Conservation (phyloP, 192 early-diverging fungal species). For the Mortierella claussenii region DNA sequence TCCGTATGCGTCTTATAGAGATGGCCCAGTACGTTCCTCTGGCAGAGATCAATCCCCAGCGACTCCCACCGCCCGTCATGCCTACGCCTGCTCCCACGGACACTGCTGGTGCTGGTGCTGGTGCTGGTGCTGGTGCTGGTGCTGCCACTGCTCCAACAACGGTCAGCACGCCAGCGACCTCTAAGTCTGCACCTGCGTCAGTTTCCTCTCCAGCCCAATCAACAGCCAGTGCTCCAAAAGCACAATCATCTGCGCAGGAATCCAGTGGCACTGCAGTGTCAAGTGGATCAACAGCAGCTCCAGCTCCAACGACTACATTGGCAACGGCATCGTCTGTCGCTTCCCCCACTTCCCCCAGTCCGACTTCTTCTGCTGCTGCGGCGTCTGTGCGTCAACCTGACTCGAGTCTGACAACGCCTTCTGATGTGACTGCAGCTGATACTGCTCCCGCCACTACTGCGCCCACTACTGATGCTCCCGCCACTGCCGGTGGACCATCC, state of each 20-base stretch:
- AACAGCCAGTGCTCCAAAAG: too few relatives aligned
- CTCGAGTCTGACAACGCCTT: neutral
- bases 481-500: too few relatives aligned
- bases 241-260: neutral
- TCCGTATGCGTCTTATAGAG: slow-evolving; percentile 31
- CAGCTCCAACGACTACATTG: neutral
- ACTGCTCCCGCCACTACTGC: neutral
- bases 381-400: slow-evolving; percentile 3
- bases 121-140: too few relatives aligned
- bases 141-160: neutral
- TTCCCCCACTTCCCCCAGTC: neutral
- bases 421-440: neutral
- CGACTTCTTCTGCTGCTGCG: neutral
- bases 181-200: neutral
- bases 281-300: neutral
- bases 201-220: neutral
- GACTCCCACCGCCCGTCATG: slow-evolving; percentile 24
- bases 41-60: slow-evolving; percentile 32
- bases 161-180: too few relatives aligned
- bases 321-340: too few relatives aligned
- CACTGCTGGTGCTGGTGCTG: neutral
- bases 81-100: slow-evolving; percentile 2
- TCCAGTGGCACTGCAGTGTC: neutral
- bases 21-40: slow-evolving; percentile 46
- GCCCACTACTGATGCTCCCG: too few relatives aligned